Evolutionary conservation across 73 alveolate genomes (phyloP), one percentile per base, ranked within the genome.

Genomic region (Stentor roeselii): DNA sequence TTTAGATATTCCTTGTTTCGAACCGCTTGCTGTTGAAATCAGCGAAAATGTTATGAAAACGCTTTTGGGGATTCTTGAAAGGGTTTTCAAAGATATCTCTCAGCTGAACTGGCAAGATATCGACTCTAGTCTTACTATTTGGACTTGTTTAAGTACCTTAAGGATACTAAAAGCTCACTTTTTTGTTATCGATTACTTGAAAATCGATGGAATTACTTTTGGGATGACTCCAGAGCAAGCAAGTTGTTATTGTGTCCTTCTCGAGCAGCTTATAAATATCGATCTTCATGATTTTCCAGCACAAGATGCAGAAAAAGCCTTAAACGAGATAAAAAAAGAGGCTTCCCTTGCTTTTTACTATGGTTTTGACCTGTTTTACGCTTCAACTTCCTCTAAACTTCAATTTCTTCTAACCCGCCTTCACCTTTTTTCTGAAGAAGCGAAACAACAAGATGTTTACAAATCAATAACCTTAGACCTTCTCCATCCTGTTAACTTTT

Each of bases 321-420:
- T 67, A 1, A 34, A n/a, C 34, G 41, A 21, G 76, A 27, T 76
- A 31, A 76, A 76, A 41, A 76, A 34, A 37, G 84, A 76, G 39
- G 78, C 84, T 0, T 39, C 82, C 2, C 39, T 76, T 0, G n/a
- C 74, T 21, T 35, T 76, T 21, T n/a, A n/a, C 34, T 67, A 76
- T 76, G 60, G 84, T 35, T 76, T 76, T 41, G 84, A 76, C 14
- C 82, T 76, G 36, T 76, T 76, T 40, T 39, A 37, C 85, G 38
- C 84, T 37, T 36, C 60, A n/a, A 78, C 14, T 36, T 31, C 39
- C 1, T 78, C 60, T 21, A 37, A 76, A 76, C 39, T 76, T 36
- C 38, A 41, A 27, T 76, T 21, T 40, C 32, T 76, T 32, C 32
- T 36, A 21, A 41, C 14, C 32, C 21, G 84, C 74, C 39, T 76